A percentile compares a stretch with the other conserved stretches of the same genome.
Evolutionary conservation across 2,329 filamentous ascomycete genomes (phyloP).

Genomic region (Tolypocladium pustulatum): DNA sequence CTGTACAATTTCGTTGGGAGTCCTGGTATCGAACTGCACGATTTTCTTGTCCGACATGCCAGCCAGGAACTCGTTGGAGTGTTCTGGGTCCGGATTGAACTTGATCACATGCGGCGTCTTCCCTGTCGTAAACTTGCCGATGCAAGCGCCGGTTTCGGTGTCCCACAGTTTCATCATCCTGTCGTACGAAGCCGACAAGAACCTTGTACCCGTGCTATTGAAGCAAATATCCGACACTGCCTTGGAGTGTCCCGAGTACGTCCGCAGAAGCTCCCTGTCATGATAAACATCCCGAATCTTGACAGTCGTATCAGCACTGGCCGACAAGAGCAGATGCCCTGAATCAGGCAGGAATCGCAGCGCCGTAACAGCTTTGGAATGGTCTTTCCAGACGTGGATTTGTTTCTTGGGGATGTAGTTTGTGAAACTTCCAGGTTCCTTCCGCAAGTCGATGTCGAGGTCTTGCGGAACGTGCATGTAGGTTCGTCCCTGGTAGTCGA

Average conservation of each 20-base stretch:
- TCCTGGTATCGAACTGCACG: constrained; percentile 85
- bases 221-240: constrained; percentile 85
- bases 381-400: constrained; percentile 79
- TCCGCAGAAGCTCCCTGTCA: constrained; percentile 74
- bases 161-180: constrained; percentile 98
- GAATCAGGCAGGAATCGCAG: constrained; percentile 82
- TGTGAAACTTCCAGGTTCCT: constrained; percentile 68
- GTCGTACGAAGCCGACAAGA: constrained; percentile 87
- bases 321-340: constrained; percentile 80
- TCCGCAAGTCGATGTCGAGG: constrained; percentile 72
- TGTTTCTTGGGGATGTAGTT: constrained; percentile 95
- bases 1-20: constrained; percentile 69
- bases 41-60: constrained; percentile 99
- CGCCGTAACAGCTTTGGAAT: constrained; percentile 75
- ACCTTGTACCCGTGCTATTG: constrained; percentile 70
- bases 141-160: constrained; percentile 83
- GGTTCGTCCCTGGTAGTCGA: constrained; percentile 89
- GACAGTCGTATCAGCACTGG: constrained; percentile 81
- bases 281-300: constrained; percentile 96
- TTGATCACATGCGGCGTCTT: constrained; percentile 92
- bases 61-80: constrained; percentile 81
- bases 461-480: constrained; percentile 98
- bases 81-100: constrained; percentile 74
- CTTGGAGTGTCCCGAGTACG: constrained; percentile 86
- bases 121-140: constrained; percentile 82